Conservation (phyloP, 495 filamentous ascomycete species). For the Thermothielavioides terrestris region DNA sequence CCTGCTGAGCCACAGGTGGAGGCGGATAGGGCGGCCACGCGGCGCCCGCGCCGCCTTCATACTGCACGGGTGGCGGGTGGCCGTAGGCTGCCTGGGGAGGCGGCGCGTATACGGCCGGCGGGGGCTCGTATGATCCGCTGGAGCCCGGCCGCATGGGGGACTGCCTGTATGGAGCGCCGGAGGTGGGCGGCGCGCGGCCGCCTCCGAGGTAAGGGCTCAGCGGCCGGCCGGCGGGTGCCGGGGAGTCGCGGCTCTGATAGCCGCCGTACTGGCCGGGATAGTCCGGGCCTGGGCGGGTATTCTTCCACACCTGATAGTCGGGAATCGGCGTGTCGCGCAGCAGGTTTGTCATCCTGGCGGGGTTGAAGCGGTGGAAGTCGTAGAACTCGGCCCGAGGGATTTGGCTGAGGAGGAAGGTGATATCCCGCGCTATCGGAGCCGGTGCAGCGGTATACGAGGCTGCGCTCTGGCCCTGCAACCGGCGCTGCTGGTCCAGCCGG, state of each 20-base stretch:
- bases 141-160: conserved; percentile 37
- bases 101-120: conserved; percentile 26
- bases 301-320: conserved; percentile 41
- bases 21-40: conserved; percentile 11
- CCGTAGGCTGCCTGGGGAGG: conserved; percentile 11
- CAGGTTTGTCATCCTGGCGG: conserved; percentile 64
- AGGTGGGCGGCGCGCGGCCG: conserved; percentile 17
- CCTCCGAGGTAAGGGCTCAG: conserved; percentile 30
- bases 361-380: conserved; percentile 52
- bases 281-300: conserved; percentile 18
- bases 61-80: conserved; percentile 1
- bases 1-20: conserved; percentile 4
- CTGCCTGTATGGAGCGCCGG: conserved; percentile 28
- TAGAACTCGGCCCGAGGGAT: conserved; percentile 72
- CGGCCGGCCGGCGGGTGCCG: conserved; percentile 29
- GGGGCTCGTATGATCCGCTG: conserved; percentile 38
- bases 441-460: conserved; percentile 28
- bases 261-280: conserved; percentile 18
- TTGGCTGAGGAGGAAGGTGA: conserved; percentile 73
- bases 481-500: conserved; percentile 69
- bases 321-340: conserved; percentile 60
- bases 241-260: conserved; percentile 32
- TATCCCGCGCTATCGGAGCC: conserved; percentile 59
- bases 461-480: conserved; percentile 41
- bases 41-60: not conserved